A percentile compares a stretch with the other conserved stretches of the same genome.
phyloP scores from a whole-genome alignment of 169 alveolate genomes.

The Eimeria falciformis region DNA sequence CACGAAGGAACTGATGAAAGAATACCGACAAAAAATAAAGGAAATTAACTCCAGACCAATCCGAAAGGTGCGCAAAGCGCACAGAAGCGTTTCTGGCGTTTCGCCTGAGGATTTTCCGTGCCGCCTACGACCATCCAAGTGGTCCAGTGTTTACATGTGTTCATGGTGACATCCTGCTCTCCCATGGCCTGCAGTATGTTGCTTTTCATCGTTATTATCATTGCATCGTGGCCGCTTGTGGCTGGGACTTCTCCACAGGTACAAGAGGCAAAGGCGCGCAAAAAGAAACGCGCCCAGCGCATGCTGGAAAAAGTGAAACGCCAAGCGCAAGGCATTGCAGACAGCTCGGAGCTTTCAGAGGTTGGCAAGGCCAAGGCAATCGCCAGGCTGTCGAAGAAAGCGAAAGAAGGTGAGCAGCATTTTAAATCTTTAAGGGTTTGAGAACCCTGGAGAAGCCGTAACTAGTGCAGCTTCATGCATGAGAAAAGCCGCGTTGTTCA shows the following conservation, averaged over 20 bases:
- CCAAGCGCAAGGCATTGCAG: conserved; percentile 54
- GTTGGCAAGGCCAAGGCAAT: conserved; percentile 61
- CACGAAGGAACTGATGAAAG: conserved; percentile 95
- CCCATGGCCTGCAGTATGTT: background rate
- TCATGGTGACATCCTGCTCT: background rate
- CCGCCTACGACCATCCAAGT: background rate
- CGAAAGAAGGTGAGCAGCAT: background rate
- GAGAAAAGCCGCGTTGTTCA: background rate
- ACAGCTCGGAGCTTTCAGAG: conserved; percentile 52
- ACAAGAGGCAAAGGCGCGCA: conserved; percentile 74
- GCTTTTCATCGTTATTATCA: background rate
- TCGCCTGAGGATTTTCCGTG: background rate
- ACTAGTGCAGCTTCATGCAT: background rate
- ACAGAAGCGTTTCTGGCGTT: background rate
- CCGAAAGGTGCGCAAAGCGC: conserved; percentile 89
- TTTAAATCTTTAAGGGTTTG: background rate
- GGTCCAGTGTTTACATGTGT: background rate
- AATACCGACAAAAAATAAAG: conserved; percentile 94
- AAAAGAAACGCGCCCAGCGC: conserved; percentile 41
- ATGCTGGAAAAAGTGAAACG: conserved; percentile 62
- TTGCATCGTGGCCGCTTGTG: background rate
- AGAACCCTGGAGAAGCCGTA: background rate
- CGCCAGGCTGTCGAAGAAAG: conserved; percentile 56
- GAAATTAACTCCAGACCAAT: conserved; percentile 97
- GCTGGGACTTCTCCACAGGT: conserved; percentile 16